A percentile compares a stretch with the other conserved stretches of the same genome.
Conservation (phyloP, 1,139 yeast species). For the Candida sp. region DNA sequence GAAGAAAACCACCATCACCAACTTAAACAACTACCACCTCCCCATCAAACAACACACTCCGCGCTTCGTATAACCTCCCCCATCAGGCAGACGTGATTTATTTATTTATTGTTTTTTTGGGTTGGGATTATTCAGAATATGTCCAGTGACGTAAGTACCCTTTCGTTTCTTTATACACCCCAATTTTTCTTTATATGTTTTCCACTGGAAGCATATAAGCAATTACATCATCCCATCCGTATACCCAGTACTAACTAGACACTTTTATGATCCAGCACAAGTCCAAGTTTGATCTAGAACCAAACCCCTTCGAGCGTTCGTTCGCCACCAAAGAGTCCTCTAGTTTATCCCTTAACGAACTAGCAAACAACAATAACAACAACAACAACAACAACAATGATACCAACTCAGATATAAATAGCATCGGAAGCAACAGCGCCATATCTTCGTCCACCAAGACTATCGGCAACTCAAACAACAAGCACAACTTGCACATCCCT, state of each 20-base stretch:
- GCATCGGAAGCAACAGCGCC: slow-evolving; percentile 3
- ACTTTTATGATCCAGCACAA: slow-evolving; percentile 29
- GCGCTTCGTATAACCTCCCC: not conserved
- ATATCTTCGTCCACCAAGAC: slow-evolving; percentile 3
- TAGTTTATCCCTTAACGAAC: slow-evolving; percentile 5
- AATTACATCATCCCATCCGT: not conserved
- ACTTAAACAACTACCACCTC: too few relatives aligned
- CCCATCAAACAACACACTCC: too few relatives aligned
- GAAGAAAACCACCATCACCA: too few relatives aligned
- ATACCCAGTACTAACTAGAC: slow-evolving; percentile 21
- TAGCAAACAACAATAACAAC: slow-evolving; percentile 4
- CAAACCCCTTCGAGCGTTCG: slow-evolving; percentile 94
- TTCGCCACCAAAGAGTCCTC: slow-evolving; percentile 65
- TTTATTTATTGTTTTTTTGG: not conserved
- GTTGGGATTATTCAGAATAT: slow-evolving; percentile 1
- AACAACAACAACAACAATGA: too few relatives aligned
- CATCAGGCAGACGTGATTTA: not conserved
- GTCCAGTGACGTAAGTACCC: slow-evolving; percentile 16
- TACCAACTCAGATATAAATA: slow-evolving; percentile 5
- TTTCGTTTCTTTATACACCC: not conserved
- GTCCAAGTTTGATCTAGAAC: slow-evolving; percentile 79
- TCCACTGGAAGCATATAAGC: not conserved
- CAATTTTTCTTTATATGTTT: not conserved
- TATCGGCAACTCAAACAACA: slow-evolving; percentile 21
- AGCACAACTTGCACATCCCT: slow-evolving; percentile 40